phyloP scores from a whole-genome alignment of 257 asterid genomes.

The Solanum chilense region DNA sequence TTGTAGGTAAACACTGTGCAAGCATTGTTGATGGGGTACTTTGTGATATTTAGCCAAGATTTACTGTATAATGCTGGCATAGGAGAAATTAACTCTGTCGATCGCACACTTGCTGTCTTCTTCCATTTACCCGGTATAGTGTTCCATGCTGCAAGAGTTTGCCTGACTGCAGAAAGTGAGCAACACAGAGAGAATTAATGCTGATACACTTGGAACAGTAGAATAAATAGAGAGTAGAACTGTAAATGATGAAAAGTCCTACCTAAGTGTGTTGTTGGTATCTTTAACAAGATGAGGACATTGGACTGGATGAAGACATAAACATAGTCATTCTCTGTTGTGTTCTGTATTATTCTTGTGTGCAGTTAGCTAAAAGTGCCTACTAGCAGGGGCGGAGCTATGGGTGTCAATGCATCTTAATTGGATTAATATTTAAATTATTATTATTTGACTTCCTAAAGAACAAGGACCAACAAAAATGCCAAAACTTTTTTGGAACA shows the following conservation, averaged over 20 bases:
- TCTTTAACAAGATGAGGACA: neutral
- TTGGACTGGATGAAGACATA: neutral
- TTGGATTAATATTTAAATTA: no score
- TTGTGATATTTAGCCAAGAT: neutral
- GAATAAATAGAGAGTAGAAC: neutral
- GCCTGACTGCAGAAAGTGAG: neutral
- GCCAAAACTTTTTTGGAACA: no score
- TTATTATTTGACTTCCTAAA: no score
- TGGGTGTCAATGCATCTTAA: no score
- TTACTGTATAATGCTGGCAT: neutral
- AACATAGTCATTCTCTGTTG: no score
- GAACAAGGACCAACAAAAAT: no score
- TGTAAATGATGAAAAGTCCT: neutral
- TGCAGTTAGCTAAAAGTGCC: neutral
- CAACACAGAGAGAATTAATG: neutral
- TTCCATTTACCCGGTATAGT: neutral
- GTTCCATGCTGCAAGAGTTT: neutral
- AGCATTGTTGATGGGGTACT: neutral
- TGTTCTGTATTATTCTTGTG: neutral
- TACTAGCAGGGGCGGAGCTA: neutral
- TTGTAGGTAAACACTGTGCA: neutral
- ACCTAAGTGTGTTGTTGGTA: neutral
- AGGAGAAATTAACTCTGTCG: neutral
- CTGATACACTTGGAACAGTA: neutral
- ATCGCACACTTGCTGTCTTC: neutral